Evolutionary conservation across 2,329 filamentous ascomycete species (phyloP).

Genomic region (Colletotrichum shisoi): DNA sequence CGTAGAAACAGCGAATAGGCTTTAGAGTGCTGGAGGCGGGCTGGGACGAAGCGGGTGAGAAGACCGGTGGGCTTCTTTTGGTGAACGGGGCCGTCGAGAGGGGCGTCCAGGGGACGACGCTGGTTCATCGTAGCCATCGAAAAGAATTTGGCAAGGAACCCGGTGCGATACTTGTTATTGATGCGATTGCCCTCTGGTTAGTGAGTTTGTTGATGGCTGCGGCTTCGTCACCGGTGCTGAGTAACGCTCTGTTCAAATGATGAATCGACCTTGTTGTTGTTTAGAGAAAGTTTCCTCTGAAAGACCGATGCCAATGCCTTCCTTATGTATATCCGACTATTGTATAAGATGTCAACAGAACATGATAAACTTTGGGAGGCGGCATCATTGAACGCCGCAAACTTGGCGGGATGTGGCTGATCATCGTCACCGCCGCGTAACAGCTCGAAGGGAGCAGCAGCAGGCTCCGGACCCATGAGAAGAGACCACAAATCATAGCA

Average conservation of each 20-base stretch:
- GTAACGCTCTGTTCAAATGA: neutral
- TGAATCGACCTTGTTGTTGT: neutral
- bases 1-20: conserved; percentile 46
- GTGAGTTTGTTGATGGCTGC: neutral
- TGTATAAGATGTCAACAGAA: neutral
- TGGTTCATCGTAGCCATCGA: conserved; percentile 2
- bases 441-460: neutral
- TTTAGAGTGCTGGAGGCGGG: conserved; percentile 35
- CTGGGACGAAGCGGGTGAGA: conserved; percentile 40
- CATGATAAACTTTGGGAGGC: neutral
- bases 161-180: no score
- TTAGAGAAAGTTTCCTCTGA: accelerated
- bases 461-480: neutral
- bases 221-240: neutral
- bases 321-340: neutral
- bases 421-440: conserved; percentile 12
- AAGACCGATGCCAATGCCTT: neutral
- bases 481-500: neutral
- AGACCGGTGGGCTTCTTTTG: conserved; percentile 35
- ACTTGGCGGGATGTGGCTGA: conserved; percentile 1
- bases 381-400: neutral
- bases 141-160: no score
- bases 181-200: no score
- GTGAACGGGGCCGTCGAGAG: neutral
- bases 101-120: conserved; percentile 4